Evolutionary conservation across 1,284 basidiomycete species (phyloP).

Genomic region (Ceratobasidium sp.): DNA sequence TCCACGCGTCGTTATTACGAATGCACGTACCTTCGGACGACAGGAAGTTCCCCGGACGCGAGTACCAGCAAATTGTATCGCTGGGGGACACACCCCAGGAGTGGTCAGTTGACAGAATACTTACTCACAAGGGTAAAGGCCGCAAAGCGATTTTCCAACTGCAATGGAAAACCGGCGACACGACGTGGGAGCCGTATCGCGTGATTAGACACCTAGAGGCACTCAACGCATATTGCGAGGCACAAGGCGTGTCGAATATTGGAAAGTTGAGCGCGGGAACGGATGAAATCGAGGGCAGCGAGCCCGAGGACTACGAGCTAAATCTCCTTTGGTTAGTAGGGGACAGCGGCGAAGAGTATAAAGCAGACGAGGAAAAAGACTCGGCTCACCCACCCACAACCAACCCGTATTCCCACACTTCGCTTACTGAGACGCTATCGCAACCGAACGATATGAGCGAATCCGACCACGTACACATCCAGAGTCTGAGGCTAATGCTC

Average conservation of each 20-base stretch:
- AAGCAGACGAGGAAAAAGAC: too few relatives aligned
- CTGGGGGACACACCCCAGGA: constrained; percentile 50
- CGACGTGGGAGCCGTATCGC: constrained; percentile 17
- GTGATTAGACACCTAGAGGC: constrained; percentile 9
- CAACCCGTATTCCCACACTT: too few relatives aligned
- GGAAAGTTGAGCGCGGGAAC: background rate
- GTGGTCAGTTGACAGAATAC: constrained; percentile 57
- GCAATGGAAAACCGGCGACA: constrained; percentile 23
- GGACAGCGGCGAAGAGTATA: background rate
- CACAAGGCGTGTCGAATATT: background rate
- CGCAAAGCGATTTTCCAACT: constrained; percentile 3
- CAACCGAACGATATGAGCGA: too few relatives aligned
- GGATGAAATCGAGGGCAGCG: background rate
- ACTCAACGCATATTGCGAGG: constrained; percentile 5
- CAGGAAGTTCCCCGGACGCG: constrained; percentile 34
- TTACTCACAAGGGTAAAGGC: constrained; percentile 54
- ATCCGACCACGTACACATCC: too few relatives aligned
- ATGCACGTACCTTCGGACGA: constrained; percentile 43
- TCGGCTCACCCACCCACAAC: too few relatives aligned
- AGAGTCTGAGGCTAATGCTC: too few relatives aligned
- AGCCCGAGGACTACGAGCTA: constrained; percentile 6
- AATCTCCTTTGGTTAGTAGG: background rate
- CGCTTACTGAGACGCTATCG: too few relatives aligned
- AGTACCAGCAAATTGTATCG: background rate
- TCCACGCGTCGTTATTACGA: constrained; percentile 50